Conservation (phyloP, 164 flowering plant genomes). For the Nelumbo lutea region DNA sequence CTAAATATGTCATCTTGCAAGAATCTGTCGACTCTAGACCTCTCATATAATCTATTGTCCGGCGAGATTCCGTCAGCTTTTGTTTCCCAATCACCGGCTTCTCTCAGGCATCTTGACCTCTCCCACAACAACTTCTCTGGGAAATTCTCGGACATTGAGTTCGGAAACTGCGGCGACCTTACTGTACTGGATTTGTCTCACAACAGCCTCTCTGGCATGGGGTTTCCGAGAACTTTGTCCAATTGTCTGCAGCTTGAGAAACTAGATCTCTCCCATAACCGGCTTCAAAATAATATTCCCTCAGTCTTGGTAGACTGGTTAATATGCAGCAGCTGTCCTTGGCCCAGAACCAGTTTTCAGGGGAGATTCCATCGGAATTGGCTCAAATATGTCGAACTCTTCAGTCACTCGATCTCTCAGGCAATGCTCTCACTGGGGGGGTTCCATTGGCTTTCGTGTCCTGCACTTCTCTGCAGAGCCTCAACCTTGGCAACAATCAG, state of each 20-base stretch:
- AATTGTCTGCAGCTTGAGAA: slow-evolving; percentile 45
- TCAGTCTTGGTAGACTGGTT: slow-evolving; percentile 32
- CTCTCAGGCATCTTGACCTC: slow-evolving; percentile 42
- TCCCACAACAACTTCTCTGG: slow-evolving; percentile 68
- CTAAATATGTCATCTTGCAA: slow-evolving; percentile 29
- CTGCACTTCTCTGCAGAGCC: slow-evolving; percentile 43
- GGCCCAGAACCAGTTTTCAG: slow-evolving; percentile 50
- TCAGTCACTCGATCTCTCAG: slow-evolving; percentile 58
- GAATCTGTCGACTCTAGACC: slow-evolving; percentile 41
- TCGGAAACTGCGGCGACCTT: slow-evolving; percentile 53
- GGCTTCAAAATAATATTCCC: slow-evolving; percentile 36
- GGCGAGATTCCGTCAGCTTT: slow-evolving; percentile 39
- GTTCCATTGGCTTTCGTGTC: slow-evolving; percentile 46
- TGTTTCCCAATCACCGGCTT: slow-evolving; percentile 16
- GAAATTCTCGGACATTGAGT: slow-evolving; percentile 32
- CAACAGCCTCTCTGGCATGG: slow-evolving; percentile 39
- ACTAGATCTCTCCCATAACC: slow-evolving; percentile 51
- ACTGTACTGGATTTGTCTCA: slow-evolving; percentile 45
- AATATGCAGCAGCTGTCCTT: slow-evolving; percentile 41
- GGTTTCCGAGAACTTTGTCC: slow-evolving; percentile 34
- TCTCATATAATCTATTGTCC: slow-evolving; percentile 46
- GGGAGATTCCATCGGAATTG: slow-evolving; percentile 56
- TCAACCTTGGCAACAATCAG: slow-evolving; percentile 55
- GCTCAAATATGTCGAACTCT: slow-evolving; percentile 44
- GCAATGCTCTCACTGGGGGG: slow-evolving; percentile 47